A percentile compares a stretch with the other conserved stretches of the same genome.
Conservation (phyloP, 164 flowering plant genomes). For the Piper longum region DNA sequence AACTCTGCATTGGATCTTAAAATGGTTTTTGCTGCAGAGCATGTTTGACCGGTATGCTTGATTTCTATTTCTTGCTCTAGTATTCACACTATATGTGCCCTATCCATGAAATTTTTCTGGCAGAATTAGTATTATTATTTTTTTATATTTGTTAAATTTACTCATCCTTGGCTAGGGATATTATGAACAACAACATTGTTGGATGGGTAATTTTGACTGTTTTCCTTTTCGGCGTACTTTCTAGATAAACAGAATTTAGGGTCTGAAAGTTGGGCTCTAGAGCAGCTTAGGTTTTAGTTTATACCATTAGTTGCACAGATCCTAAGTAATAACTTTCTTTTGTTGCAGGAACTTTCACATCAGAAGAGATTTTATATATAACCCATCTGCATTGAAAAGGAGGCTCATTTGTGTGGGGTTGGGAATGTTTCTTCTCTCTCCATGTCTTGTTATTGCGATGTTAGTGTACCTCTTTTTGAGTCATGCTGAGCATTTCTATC, state of each 20-base stretch:
- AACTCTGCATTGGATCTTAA: constrained; percentile 92
- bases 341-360: constrained; percentile 61
- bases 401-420: constrained; percentile 83
- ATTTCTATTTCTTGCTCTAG: neutral
- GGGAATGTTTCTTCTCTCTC: constrained; percentile 80
- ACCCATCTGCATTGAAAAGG: constrained; percentile 62
- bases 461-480: constrained; percentile 81
- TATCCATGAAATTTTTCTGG: too few species aligned
- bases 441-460: constrained; percentile 86
- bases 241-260: neutral
- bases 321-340: constrained; percentile 2
- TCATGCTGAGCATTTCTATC: constrained; percentile 93
- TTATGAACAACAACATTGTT: too few species aligned
- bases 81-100: too few species aligned
- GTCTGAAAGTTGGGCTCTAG: neutral
- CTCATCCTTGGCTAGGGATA: too few species aligned
- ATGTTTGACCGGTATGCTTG: constrained; percentile 82
- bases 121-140: too few species aligned
- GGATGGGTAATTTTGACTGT: too few species aligned
- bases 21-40: constrained; percentile 96
- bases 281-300: neutral
- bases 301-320: neutral
- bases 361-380: constrained; percentile 60
- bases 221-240: too few species aligned
- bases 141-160: too few species aligned